phyloP scores from a whole-genome alignment of 2,329 filamentous ascomycete species.

The Aspergillus sp. region DNA sequence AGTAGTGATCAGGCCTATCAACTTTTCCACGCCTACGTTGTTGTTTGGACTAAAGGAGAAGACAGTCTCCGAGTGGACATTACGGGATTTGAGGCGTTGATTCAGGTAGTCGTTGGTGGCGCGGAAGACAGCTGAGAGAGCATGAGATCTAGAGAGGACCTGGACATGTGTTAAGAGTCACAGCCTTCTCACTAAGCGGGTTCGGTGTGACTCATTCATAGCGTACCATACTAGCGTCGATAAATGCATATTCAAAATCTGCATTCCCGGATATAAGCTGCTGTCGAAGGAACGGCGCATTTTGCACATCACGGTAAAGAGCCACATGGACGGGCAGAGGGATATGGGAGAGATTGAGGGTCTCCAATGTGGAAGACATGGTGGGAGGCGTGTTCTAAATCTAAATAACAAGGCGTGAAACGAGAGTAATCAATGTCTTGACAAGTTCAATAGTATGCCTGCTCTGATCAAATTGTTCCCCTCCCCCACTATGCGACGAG shows the following conservation, averaged over 20 bases:
- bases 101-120: conserved; percentile 67
- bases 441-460: no score
- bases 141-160: conserved; percentile 70
- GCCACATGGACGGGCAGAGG: conserved; percentile 71
- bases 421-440: background rate
- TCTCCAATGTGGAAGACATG: conserved; percentile 54
- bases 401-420: background rate
- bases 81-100: conserved; percentile 69
- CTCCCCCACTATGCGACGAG: conserved; percentile 13
- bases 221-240: conserved; percentile 75
- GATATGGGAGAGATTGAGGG: conserved; percentile 72
- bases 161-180: conserved; percentile 31
- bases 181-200: background rate
- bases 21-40: conserved; percentile 59
- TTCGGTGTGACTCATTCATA: background rate
- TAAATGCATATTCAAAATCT: conserved; percentile 88
- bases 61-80: conserved; percentile 87
- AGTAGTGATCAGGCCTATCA: conserved; percentile 11
- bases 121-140: conserved; percentile 73
- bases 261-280: conserved; percentile 83
- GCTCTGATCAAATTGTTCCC: conserved; percentile 3
- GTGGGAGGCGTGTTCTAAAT: conserved; percentile 8
- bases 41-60: conserved; percentile 76
- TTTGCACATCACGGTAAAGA: conserved; percentile 73
- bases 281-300: conserved; percentile 73